Percentiles rank a stretch among this genome's conserved stretches.
Conservation (phyloP, 140 eudicot genomes). For the Oenanthe javanica region DNA sequence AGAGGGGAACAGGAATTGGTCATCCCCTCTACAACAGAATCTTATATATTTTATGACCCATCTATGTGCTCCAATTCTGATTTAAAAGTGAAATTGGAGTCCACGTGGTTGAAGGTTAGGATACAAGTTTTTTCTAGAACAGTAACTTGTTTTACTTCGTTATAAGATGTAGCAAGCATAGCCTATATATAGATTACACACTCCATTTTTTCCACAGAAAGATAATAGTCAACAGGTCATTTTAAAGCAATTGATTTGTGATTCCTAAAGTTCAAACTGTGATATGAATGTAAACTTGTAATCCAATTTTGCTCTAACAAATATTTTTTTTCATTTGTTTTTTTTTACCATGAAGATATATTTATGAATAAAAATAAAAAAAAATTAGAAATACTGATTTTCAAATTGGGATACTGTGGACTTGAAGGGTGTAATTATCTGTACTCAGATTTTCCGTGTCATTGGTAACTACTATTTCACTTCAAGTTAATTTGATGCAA, state of each 20-base stretch:
- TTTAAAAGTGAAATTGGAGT: conserved; percentile 40
- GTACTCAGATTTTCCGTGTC: background rate
- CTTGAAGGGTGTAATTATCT: background rate
- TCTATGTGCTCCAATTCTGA: conserved; percentile 22
- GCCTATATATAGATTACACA: background rate
- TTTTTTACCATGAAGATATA: background rate
- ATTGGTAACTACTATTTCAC: background rate
- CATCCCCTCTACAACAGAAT: conserved; percentile 32
- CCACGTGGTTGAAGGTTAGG: conserved; percentile 40
- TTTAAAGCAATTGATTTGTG: background rate
- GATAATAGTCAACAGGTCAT: background rate
- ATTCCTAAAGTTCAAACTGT: background rate
- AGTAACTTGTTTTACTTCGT: background rate
- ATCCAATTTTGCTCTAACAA: background rate
- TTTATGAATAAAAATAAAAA: background rate
- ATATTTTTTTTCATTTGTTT: background rate
- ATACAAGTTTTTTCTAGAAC: background rate
- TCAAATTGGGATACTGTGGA: background rate
- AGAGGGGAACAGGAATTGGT: conserved; percentile 34
- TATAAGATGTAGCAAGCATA: background rate
- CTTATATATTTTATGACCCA: conserved; percentile 39
- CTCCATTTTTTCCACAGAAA: background rate
- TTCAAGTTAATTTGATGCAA: background rate
- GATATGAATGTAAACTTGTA: background rate
- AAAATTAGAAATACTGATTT: background rate